Evolutionary conservation across 2,329 filamentous ascomycete genomes (phyloP).

Genomic region (Chaetomiaceae sp.): DNA sequence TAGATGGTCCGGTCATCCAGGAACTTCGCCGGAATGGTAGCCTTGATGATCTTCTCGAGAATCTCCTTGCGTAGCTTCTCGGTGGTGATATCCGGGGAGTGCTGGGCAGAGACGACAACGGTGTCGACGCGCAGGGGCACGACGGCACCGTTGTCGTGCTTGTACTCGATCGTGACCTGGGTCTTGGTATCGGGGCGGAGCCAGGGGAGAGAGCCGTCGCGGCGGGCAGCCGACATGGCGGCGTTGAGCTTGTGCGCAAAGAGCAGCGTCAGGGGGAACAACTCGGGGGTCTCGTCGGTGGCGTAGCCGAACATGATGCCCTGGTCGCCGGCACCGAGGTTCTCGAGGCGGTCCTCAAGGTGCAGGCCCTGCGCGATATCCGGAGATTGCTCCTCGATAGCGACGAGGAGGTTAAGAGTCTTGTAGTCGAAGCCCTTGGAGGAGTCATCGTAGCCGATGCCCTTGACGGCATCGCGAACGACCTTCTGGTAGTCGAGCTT

Average conservation of each 20-base stretch:
- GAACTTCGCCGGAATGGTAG: constrained; percentile 86
- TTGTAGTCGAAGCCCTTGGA: constrained; percentile 99
- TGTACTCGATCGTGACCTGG: constrained; percentile 98
- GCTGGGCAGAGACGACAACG: constrained; percentile 93
- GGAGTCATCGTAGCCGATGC: constrained; percentile 97
- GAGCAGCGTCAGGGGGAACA: constrained; percentile 88
- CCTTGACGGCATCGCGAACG: constrained; percentile 90
- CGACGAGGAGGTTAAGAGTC: constrained; percentile 96
- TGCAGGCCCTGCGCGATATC: constrained; percentile 99
- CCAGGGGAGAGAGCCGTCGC: constrained; percentile 84
- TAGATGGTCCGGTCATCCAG: constrained; percentile 91
- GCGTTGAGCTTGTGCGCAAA: constrained; percentile 96
- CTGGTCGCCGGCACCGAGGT: constrained; percentile 98
- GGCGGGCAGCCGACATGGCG: constrained; percentile 85
- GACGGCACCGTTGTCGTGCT: constrained; percentile 90
- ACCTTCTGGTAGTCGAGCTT: constrained; percentile 96
- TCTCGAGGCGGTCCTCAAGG: constrained; percentile 95
- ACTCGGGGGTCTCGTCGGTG: constrained; percentile 96
- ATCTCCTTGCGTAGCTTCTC: constrained; percentile 92
- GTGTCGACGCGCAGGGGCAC: constrained; percentile 91
- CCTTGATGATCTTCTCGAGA: constrained; percentile 94
- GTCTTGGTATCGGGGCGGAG: constrained; percentile 99
- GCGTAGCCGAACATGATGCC: constrained; percentile 99
- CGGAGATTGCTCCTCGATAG: constrained; percentile 98
- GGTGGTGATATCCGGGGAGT: constrained; percentile 80